These are phyloP conservation scores for Austroboletus niveus DNA, from an alignment of 1,284 basidiomycete species.

Conservation along the genomic window DNA sequence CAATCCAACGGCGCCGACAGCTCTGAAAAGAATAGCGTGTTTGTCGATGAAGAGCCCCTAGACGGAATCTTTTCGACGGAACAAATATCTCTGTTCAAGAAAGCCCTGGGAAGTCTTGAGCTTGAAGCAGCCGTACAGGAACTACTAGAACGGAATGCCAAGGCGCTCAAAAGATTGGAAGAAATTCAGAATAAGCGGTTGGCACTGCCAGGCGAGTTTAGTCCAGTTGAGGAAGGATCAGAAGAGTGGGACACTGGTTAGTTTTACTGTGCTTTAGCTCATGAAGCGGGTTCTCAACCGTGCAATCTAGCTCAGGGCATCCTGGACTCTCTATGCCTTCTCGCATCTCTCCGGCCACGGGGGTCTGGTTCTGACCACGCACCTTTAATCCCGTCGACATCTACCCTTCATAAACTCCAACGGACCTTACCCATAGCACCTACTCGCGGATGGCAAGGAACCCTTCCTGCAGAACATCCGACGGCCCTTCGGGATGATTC, in stretches of 20 bases:
- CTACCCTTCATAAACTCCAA: slow-evolving; percentile 64
- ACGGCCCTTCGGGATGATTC: slow-evolving; percentile 69
- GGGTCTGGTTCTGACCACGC: slow-evolving; percentile 39
- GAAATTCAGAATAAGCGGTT: slow-evolving; percentile 61
- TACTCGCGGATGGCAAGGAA: slow-evolving; percentile 70
- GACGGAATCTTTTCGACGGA: slow-evolving; percentile 55
- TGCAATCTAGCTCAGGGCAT: slow-evolving; percentile 63
- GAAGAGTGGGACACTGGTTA: slow-evolving; percentile 79
- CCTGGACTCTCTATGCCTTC: slow-evolving; percentile 61
- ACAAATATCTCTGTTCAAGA: slow-evolving; percentile 53
- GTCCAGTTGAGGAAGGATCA: slow-evolving; percentile 57
- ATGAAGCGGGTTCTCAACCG: slow-evolving; percentile 4
- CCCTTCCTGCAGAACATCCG: slow-evolving; percentile 55
- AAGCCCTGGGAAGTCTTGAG: slow-evolving; percentile 54
- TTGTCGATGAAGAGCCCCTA: slow-evolving; percentile 37
- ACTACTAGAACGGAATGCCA: slow-evolving; percentile 60
- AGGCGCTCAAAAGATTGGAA: slow-evolving; percentile 59
- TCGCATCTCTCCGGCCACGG: slow-evolving; percentile 69
- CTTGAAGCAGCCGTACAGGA: slow-evolving; percentile 66
- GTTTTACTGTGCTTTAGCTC: slow-evolving; percentile 19
- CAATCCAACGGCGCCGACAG: slow-evolving; percentile 12
- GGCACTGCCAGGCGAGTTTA: slow-evolving; percentile 42
- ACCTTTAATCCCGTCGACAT: slow-evolving; percentile 57
- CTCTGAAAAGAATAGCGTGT: background rate
- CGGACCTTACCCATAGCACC: slow-evolving; percentile 60